phyloP scores from a whole-genome alignment of 1,284 basidiomycete genomes.

The Moesziomyces aphidis region DNA sequence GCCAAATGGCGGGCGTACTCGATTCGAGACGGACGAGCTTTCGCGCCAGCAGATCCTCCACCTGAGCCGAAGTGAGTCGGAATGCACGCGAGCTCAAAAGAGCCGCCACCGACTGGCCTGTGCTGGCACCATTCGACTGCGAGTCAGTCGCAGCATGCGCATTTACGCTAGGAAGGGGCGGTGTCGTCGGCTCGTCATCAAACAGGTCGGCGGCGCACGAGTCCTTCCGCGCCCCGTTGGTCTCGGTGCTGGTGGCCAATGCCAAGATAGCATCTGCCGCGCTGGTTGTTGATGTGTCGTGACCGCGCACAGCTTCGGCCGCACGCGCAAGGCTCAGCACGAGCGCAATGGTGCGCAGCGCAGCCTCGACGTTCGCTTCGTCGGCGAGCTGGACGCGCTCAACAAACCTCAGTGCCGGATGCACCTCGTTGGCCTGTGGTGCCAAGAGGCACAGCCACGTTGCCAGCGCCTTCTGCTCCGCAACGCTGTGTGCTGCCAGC shows the following conservation, averaged over 20 bases:
- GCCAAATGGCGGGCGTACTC: background rate
- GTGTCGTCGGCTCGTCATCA: slow-evolving; percentile 31
- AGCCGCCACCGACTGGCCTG: background rate
- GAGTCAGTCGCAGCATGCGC: background rate
- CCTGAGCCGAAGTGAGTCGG: background rate
- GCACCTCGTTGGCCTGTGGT: background rate
- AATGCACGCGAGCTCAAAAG: background rate
- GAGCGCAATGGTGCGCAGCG: slow-evolving; percentile 6
- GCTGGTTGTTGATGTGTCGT: background rate
- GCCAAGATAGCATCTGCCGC: too few species aligned
- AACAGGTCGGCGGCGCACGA: slow-evolving; percentile 18
- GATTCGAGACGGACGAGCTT: background rate
- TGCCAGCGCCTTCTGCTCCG: slow-evolving; percentile 27
- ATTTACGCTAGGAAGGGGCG: slow-evolving; percentile 12
- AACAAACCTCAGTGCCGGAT: slow-evolving; percentile 12
- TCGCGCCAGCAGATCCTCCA: background rate
- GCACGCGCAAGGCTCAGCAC: slow-evolving; percentile 7
- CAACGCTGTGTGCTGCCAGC: background rate
- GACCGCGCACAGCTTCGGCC: slow-evolving; percentile 1
- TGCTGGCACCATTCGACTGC: background rate
- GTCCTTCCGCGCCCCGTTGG: background rate
- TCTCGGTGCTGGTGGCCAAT: too few species aligned
- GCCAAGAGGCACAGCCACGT: slow-evolving; percentile 18
- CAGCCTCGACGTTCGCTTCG: slow-evolving; percentile 6
- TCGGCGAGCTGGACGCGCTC: slow-evolving; percentile 13